These are phyloP conservation scores for Rhizopus delemar DNA, from an alignment of 371 early-diverging fungal species.

Conservation along the genomic window DNA sequence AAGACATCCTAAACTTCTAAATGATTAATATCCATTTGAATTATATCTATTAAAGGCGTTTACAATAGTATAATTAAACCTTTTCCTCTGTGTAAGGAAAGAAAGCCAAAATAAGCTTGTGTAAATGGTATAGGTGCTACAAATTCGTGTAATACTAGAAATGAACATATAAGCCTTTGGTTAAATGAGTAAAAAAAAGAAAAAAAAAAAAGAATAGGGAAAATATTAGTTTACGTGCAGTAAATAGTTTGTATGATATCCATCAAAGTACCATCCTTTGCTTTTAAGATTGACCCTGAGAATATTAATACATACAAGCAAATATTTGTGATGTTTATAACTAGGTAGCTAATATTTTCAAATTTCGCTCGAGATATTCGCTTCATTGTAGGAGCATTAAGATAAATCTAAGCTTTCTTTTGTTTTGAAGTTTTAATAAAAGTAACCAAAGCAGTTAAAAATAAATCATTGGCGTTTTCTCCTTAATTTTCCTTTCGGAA, in stretches of 20 bases:
- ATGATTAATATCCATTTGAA: background rate
- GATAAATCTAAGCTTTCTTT: background rate
- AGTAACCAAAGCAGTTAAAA: constrained; percentile 4
- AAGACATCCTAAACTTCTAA: constrained; percentile 38
- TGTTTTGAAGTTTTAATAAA: background rate
- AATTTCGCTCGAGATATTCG: constrained; percentile 38
- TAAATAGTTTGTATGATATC: constrained; percentile 45
- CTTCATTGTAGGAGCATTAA: constrained; percentile 9
- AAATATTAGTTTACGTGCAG: constrained; percentile 31
- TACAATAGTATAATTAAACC: constrained; percentile 42
- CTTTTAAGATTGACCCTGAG: constrained; percentile 39
- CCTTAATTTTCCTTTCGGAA: background rate
- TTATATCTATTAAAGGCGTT: constrained; percentile 5
- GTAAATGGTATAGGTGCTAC: constrained; percentile 21
- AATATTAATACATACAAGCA: constrained; percentile 31
- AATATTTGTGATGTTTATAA: constrained; percentile 32
- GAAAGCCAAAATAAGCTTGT: constrained; percentile 40
- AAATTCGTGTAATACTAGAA: constrained; percentile 35
- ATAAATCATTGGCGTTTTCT: background rate
- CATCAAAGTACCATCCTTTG: constrained; percentile 30
- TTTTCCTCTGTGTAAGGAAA: constrained; percentile 37
- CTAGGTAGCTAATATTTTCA: constrained; percentile 35
- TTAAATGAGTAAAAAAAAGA: background rate
- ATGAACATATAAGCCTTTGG: constrained; percentile 24
- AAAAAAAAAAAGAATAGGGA: background rate